phyloP scores from a whole-genome alignment of 2,329 filamentous ascomycete species.

The Epichloe brachyelytri region DNA sequence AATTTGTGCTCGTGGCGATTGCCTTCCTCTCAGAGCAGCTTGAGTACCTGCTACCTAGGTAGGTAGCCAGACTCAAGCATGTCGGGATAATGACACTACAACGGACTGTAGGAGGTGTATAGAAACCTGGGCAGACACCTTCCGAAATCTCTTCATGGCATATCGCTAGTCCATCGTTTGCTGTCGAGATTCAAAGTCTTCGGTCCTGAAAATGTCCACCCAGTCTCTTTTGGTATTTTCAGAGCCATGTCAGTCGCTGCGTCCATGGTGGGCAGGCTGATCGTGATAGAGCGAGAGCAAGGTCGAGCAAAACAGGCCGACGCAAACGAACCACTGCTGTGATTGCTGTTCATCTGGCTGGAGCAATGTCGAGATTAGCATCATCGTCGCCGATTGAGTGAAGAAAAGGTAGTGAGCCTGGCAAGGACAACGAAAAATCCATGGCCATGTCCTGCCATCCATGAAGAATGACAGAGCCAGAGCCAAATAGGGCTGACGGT shows the following conservation, averaged over 20 bases:
- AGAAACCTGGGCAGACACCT: too few species aligned
- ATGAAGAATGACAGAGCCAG: background rate
- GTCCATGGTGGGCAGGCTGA: background rate
- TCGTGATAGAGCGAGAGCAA: background rate
- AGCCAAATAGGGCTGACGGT: background rate
- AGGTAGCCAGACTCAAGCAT: too few species aligned
- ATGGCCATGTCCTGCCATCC: background rate
- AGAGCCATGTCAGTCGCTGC: too few species aligned
- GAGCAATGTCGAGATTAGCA: background rate
- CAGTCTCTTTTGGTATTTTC: too few species aligned
- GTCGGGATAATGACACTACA: too few species aligned
- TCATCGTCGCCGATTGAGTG: background rate
- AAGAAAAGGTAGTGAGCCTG: background rate
- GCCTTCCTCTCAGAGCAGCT: background rate
- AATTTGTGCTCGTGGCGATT: background rate
- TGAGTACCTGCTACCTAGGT: too few species aligned
- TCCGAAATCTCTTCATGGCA: too few species aligned
- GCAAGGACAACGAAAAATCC: background rate
- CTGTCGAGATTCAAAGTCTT: too few species aligned
- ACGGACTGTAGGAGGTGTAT: too few species aligned
- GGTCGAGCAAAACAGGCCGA: background rate
- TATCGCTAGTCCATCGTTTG: too few species aligned
- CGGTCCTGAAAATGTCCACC: too few species aligned
- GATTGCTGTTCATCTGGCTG: background rate
- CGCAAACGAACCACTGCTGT: background rate